phyloP scores from a whole-genome alignment of 2,329 filamentous ascomycete species.

The Cercospora sojina region DNA sequence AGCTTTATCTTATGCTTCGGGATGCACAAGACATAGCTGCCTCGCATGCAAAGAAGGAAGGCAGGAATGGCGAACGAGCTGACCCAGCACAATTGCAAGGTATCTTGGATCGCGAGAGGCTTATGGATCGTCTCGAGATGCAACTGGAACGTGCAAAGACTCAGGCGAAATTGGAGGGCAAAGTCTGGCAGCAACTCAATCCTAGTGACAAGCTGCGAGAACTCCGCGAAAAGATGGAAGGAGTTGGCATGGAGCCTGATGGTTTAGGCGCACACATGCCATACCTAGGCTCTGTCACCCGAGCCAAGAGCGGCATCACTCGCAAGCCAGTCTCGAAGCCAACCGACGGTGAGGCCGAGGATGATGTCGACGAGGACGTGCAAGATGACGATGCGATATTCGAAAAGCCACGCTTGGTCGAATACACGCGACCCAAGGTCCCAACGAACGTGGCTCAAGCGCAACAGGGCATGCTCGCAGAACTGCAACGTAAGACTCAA shows the following conservation, averaged over 20 bases:
- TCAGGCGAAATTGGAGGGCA: constrained; percentile 93
- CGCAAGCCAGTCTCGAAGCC: constrained; percentile 37
- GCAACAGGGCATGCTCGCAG: constrained; percentile 59
- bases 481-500: constrained; percentile 75
- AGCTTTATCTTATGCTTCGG: constrained; percentile 95
- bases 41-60: constrained; percentile 69
- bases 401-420: constrained; percentile 76
- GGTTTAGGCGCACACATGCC: constrained; percentile 58
- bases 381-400: constrained; percentile 65
- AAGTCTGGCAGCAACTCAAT: constrained; percentile 78
- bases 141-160: constrained; percentile 97
- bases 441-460: constrained; percentile 57
- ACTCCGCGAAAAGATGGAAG: constrained; percentile 92
- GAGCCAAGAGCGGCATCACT: constrained; percentile 43
- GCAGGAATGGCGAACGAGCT: constrained; percentile 55
- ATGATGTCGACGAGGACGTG: constrained; percentile 39
- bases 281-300: constrained; percentile 57
- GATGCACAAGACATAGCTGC: constrained; percentile 96
- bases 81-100: constrained; percentile 81
- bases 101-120: constrained; percentile 84
- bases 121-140: constrained; percentile 92
- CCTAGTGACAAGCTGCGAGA: constrained; percentile 91
- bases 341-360: constrained; percentile 27
- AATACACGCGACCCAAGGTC: constrained; percentile 72
- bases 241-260: constrained; percentile 45